Base-by-base conservation (phyloP, 768 basidiomycete genomes). In the Cystobasidium ongulense region DNA sequence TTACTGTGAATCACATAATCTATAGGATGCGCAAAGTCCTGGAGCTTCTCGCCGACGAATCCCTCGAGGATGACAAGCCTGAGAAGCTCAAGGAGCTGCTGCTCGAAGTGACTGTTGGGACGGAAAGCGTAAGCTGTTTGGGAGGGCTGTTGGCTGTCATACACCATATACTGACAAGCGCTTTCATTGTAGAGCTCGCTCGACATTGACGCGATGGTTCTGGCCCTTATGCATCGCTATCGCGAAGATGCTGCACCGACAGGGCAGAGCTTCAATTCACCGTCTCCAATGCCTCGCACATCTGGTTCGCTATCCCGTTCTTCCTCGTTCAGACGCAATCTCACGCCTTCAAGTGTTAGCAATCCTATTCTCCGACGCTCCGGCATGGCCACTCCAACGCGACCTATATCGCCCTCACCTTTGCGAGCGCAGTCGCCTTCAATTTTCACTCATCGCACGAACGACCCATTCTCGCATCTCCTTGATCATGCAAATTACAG, bases 1-100 rank as follows among this genome's bases (percentile, higher is more conserved):
- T 31, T 57, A 31, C 53, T 31, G 21, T 31, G n/a, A 59, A 39
- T 31, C 21, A 8, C 15, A 29, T 27, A 15, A 15, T 27, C 27
- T 15, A 10, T 27, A 68, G 66, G 3, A 53, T 39, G 23, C 66
- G 43, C 7, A 35, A 36, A 36, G 54, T 71, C 13, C n/a, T 74
- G 13, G 71, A 74, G 15, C 18, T 74, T 2, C 63, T 74, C 8
- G 21, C 25, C 2, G 35, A 71, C 31, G 29, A 43, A 1, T 17
- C 67, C 17, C 46, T 38, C 25, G 74, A 74, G n/a, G 74, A 74
- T 23, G 74, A 74, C 74, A 74, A 73, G 74, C 74, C 74, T 15
- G 74, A 74, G 21, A 39, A 33, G 35, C 38, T 74, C 23, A 74
- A 74, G 39, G 71, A 74, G 21, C 23, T 74, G 4, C 33, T 74